phyloP scores from a whole-genome alignment of 805 yeast genomes.

The Candida golubevii region DNA sequence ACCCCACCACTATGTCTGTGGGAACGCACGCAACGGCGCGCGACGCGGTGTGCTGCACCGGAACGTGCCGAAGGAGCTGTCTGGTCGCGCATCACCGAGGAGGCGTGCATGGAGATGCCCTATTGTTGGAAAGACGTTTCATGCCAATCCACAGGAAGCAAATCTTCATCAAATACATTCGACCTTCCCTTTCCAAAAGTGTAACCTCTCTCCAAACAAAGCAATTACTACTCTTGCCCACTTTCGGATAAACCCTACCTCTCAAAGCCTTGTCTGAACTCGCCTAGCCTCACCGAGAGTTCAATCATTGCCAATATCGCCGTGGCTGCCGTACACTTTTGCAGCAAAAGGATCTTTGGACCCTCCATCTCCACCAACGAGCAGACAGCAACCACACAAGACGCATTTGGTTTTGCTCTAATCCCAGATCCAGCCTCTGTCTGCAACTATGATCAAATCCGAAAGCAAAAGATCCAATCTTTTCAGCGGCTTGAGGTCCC shows the following conservation, averaged over 20 bases:
- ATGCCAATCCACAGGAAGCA: neutral
- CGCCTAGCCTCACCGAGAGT: too few relatives aligned
- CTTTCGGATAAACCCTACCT: too few relatives aligned
- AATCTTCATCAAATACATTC: neutral
- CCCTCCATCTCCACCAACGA: neutral
- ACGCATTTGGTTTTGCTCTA: neutral
- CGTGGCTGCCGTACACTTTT: too few relatives aligned
- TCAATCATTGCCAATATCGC: too few relatives aligned
- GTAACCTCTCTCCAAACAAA: neutral
- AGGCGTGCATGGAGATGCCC: conserved; percentile 8
- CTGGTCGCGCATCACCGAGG: conserved; percentile 7
- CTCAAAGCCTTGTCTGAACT: too few relatives aligned
- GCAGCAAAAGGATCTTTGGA: too few relatives aligned
- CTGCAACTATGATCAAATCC: conserved; percentile 4
- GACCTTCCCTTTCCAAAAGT: neutral
- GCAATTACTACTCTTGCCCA: too few relatives aligned
- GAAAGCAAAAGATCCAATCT: conserved; percentile 11
- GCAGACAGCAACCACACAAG: neutral
- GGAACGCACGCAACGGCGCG: too few relatives aligned
- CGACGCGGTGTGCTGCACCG: neutral
- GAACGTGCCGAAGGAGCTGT: conserved; percentile 6
- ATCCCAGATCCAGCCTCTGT: neutral
- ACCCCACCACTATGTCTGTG: too few relatives aligned
- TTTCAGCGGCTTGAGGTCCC: conserved; percentile 10
- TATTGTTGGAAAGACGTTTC: conserved; percentile 4